Percentiles rank a stretch among this genome's conserved stretches.
Conservation (phyloP, 2,329 filamentous ascomycete species). For the Ciborinia camelliae region DNA sequence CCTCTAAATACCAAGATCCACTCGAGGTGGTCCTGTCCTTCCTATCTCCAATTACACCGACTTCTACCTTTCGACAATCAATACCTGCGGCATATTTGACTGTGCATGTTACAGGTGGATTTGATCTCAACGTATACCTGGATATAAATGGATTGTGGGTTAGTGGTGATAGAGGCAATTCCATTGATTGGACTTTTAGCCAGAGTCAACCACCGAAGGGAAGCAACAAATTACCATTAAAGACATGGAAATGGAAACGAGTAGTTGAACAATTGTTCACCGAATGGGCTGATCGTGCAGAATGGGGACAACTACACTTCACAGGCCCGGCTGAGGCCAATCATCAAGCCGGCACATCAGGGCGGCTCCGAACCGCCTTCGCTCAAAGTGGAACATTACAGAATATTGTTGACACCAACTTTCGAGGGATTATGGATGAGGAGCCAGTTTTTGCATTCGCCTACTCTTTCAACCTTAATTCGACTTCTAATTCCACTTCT, state of each 20-base stretch:
- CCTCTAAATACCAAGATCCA: constrained; percentile 39
- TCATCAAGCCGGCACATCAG: constrained; percentile 70
- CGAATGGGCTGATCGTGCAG: constrained; percentile 68
- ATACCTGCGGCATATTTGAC: constrained; percentile 74
- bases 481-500: constrained; percentile 35
- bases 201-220: constrained; percentile 43
- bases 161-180: constrained; percentile 66
- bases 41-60: constrained; percentile 38
- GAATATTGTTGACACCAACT: constrained; percentile 64
- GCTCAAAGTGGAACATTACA: constrained; percentile 62
- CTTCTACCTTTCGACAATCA: constrained; percentile 35
- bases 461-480: constrained; percentile 56
- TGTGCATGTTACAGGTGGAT: constrained; percentile 63
- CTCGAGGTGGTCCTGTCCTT: constrained; percentile 60
- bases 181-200: constrained; percentile 66
- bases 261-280: constrained; percentile 66
- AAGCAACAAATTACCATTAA: constrained; percentile 45
- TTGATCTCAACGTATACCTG: constrained; percentile 62
- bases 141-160: constrained; percentile 78
- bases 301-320: constrained; percentile 82
- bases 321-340: constrained; percentile 64
- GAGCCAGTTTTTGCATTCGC: constrained; percentile 81
- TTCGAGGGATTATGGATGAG: constrained; percentile 68
- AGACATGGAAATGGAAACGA: constrained; percentile 64
- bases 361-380: constrained; percentile 63